Percentiles rank a stretch among this genome's conserved stretches.
phyloP scores from a whole-genome alignment of 2,329 filamentous ascomycete genomes.

The Alternaria novae-zelandiae region DNA sequence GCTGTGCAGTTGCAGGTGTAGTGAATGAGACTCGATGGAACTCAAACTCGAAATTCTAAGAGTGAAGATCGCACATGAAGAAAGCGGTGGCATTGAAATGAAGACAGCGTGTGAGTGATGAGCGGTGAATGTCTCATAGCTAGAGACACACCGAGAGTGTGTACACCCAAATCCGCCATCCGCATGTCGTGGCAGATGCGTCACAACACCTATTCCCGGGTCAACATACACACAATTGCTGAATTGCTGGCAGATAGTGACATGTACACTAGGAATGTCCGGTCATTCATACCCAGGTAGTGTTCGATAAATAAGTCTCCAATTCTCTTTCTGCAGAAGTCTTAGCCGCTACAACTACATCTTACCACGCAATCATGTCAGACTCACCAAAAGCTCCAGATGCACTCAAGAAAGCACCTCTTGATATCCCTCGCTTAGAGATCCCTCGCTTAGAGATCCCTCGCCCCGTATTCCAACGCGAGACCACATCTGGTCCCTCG shows the following conservation, averaged over 20 bases:
- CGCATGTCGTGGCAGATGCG: background rate
- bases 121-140: background rate
- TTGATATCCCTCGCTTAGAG: background rate
- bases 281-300: background rate
- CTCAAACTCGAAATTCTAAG: background rate
- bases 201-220: background rate
- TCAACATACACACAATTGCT: background rate
- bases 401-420: background rate
- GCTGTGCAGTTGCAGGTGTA: background rate
- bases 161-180: too few species aligned
- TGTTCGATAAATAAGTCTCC: background rate
- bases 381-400: background rate
- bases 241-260: background rate
- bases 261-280: too few species aligned
- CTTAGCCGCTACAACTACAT: background rate
- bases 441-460: background rate
- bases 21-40: background rate
- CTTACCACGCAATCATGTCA: accelerated
- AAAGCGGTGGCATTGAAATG: accelerated
- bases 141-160: too few species aligned
- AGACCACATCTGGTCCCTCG: background rate
- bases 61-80: background rate
- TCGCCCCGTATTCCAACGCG: background rate
- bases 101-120: accelerated
- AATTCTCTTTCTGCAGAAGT: accelerated